Base-by-base conservation (phyloP, 371 early-diverging fungal genomes). In the Apophysomyces variabilis region DNA sequence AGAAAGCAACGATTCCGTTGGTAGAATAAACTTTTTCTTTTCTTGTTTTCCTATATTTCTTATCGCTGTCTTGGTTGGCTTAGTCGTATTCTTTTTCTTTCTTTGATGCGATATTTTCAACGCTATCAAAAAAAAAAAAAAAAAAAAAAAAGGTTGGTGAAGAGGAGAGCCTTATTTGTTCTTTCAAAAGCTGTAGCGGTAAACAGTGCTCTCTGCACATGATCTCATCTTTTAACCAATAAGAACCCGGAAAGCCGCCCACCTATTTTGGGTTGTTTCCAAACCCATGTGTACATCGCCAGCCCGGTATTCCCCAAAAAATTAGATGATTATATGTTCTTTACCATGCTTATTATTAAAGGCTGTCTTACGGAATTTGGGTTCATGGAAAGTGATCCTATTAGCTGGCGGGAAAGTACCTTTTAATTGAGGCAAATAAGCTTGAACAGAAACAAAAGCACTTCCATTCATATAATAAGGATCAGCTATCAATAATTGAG, bases 171-270 rank as follows among this genome's bases (percentile, higher is more conserved):
- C 21, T 50, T 50, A n/a, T 45, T 21, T 50, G n/a, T 21, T 50
- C 16, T 47, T n/a, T 13, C n/a, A 47, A 18, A 13, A 0, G 11
- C 47, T 26, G 32, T 26, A 26, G 32, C 32, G 32, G 47, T 47
- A 47, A 9, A 47, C 47, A 47, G n/a, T 50, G 54, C 54, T 50
- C 54, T 50, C 21, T 50, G 54, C 54, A 50, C 54, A 50, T 50
- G 54, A 50, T 50, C 54, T 50, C 21, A 4, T 16, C 16, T 18
- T 50, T n/a, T 21, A 50, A 50, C 54, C 54, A 50, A 50, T 50
- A 26, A 50, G 54, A 50, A 4, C 7, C 21, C 21, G 11, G 11
- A 8, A 41, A 41, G 13, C 41, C 41, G 13, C 41, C 11, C 41
- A 41, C 41, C 41, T 41, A 41, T 41, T 13, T 8, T 41, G 41